Evolutionary conservation across 768 basidiomycete genomes (phyloP), one percentile per base, ranked within the genome.

Genomic region (Boletus coccyginus): DNA sequence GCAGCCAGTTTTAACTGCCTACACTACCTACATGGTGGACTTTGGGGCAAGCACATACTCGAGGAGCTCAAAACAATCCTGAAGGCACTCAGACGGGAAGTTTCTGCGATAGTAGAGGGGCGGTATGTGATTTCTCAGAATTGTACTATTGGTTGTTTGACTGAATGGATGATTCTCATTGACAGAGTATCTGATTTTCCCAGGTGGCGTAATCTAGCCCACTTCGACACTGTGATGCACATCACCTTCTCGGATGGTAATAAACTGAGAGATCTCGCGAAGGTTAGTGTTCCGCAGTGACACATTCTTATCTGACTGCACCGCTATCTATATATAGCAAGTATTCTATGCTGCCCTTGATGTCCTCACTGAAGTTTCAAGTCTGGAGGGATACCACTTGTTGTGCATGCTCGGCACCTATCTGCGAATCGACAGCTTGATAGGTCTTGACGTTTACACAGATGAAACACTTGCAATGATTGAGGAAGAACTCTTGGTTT

Each of bases 371-470:
- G 3, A 3, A 3, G 55, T 41, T 3, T 12, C 19, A 11, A 52
- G 51, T 46, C 41, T 48, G 4, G 46, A 52, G 7, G 73, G 69
- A 0, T 72, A 67, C 56, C 7, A 32, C 1, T 57, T 77, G 10
- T 58, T 77, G 1, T 39, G 61, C 12, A 57, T 71, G 13, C 51
- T 77, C 5, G 62, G 66, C 7, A 66, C 61, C 33, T 77, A 73
- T 48, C 45, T 73, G 1, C 62, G 69, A 29, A 53, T 75, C 3
- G 65, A 73, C 39, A 70, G 71, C 41, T 66, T 62, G 46, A 29
- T 70, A 2, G 59, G 62, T 0, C 57, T 57, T 66, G 67, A 74
- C 17, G 58, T 74, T 11, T 75, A 77, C 42, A 74, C 70, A 0
- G 24, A 55, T 1, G 7, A 36, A 3, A 55, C 41, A 11, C n/a